A percentile compares a stretch with the other conserved stretches of the same genome.
Conservation (phyloP, 1,284 basidiomycete species). For the Meripilus lineatus region DNA sequence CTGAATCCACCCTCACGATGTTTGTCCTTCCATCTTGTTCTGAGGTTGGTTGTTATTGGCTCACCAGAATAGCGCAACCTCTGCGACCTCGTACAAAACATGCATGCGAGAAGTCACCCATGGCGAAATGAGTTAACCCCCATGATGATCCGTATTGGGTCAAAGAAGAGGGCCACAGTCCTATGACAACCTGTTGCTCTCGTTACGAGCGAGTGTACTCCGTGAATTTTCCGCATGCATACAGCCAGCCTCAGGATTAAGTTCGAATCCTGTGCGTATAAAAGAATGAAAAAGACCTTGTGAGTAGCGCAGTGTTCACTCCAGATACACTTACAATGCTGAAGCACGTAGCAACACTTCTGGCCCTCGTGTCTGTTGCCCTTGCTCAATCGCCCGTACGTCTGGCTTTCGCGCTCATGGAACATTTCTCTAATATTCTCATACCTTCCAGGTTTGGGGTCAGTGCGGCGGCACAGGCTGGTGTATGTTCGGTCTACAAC, state of each 20-base stretch:
- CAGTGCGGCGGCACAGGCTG: conserved; percentile 21
- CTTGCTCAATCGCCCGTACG: conserved; percentile 18
- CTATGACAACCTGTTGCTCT: not conserved
- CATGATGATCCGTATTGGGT: no score
- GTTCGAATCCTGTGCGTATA: not conserved
- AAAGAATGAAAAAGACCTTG: no score
- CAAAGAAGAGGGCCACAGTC: no score
- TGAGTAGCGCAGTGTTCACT: no score
- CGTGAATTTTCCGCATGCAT: not conserved
- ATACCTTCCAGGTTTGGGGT: conserved; percentile 13
- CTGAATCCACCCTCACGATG: no score
- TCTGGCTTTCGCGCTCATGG: not conserved
- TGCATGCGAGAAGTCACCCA: no score
- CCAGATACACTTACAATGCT: no score
- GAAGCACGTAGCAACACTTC: conserved; percentile 20
- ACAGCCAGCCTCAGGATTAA: not conserved
- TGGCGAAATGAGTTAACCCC: no score
- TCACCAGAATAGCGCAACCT: no score
- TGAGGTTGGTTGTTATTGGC: no score
- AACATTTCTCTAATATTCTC: not conserved
- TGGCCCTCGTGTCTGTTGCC: conserved; percentile 20
- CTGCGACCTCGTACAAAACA: no score
- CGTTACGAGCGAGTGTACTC: not conserved
- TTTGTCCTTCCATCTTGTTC: no score
- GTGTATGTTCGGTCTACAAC: conserved; percentile 11